These are phyloP conservation scores for Hypoxylon sp. DNA, from an alignment of 2,329 filamentous ascomycete species.

Conservation along the genomic window DNA sequence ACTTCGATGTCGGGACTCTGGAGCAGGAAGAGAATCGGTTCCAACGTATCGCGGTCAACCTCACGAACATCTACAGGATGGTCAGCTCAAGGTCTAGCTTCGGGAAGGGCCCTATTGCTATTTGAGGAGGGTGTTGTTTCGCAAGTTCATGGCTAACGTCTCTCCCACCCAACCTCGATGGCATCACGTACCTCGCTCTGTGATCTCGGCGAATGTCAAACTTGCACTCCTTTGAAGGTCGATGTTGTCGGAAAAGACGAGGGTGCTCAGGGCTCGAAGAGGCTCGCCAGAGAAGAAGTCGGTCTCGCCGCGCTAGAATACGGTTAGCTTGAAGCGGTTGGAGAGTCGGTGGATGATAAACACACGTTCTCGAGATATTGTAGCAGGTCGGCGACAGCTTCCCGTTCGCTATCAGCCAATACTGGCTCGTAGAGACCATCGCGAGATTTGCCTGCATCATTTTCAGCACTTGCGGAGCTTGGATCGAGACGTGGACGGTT, in stretches of 20 bases:
- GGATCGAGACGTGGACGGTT: constrained; percentile 24
- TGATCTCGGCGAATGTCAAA: constrained; percentile 98
- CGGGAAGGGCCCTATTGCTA: constrained; percentile 4
- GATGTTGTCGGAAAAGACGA: constrained; percentile 99
- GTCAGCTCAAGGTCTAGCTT: constrained; percentile 20
- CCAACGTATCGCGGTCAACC: constrained; percentile 93
- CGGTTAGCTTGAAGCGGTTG: constrained; percentile 51
- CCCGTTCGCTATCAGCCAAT: constrained; percentile 94
- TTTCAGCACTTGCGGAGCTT: constrained; percentile 51
- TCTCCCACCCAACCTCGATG: constrained; percentile 1
- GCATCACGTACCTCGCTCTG: constrained; percentile 84
- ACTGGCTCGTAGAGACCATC: constrained; percentile 89
- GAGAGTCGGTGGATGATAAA: constrained; percentile 42
- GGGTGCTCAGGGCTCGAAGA: constrained; percentile 90
- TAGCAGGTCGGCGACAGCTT: constrained; percentile 94
- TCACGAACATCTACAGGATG: constrained; percentile 86
- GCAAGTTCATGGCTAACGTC: not conserved
- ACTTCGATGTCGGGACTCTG: constrained; percentile 98
- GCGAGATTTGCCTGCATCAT: constrained; percentile 75
- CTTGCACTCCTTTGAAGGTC: constrained; percentile 97
- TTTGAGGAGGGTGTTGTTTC: constrained; percentile 10
- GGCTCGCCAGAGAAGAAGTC: constrained; percentile 99
- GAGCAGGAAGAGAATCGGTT: constrained; percentile 94
- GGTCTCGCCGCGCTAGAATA: constrained; percentile 85
- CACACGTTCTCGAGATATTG: constrained; percentile 96